Evolutionary conservation across 495 filamentous ascomycete species (phyloP), one percentile per base, ranked within the genome.

Genomic region (Neurospora discreta): DNA sequence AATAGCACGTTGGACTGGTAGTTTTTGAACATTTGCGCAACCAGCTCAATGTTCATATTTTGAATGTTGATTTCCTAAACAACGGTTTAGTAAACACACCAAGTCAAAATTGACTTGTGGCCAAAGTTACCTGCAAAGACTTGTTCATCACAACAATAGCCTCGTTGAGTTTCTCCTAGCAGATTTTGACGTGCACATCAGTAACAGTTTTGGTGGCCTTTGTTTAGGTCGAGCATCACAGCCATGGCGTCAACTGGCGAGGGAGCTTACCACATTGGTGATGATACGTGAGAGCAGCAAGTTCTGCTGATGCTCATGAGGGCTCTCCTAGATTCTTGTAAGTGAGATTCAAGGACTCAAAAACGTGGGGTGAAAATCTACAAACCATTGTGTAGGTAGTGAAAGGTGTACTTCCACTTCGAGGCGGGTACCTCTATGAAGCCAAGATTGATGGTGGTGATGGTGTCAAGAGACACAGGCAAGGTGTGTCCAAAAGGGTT

Each of bases 11-110:
- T 99, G 5, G 93, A 97, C 80, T 97, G 93, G 80, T 99, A 99
- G 82, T 98, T 99, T 86, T 98, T 97, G 85, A 98, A 99, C 95
- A 99, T 99, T 81, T 98, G 95, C 9, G 95, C 94, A 4, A 98
- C 95, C 10, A 98, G 85, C 82, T 98, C 95, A 6, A 97, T 92
- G 78, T 98, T 95, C 93, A 98, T 97, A 76, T 98, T 99, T 75
- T 97, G 91, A 42, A 97, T 90, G 79, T 98, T 98, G 87, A 98
- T 97, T 75, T 98, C 94, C 93, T 97, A 74, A 43, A 46, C n/a
- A 69, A 52, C 23, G 44, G 36, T 72, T 23, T n/a, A 44, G 70
- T 65, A 52, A 71, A 36, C 75, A 40, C 9, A 23, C 4, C 20
- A 52, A 33, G 13, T 20, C 1, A 5, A 3, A 5, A 8, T 16